Evolutionary conservation across 306 rosid species (phyloP), one percentile per base, ranked within the genome.

Genomic region (Lupinus albus): DNA sequence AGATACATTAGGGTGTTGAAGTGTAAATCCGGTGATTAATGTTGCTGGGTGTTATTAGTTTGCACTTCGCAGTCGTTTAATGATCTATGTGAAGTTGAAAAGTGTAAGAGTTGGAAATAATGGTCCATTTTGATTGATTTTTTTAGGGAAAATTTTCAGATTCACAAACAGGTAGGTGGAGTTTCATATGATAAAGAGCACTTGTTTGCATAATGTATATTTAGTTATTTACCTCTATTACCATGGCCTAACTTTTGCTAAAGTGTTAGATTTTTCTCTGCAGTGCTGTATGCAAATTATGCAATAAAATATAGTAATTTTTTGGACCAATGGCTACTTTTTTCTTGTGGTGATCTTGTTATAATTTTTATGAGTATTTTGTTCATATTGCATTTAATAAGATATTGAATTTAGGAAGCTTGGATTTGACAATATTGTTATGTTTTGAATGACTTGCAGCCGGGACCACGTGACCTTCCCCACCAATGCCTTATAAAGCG

Each of bases 401-500:
- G 49, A 33, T 10, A n/a, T 67, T 53, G 39, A 21, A 60, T 42
- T 73, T 61, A 14, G 47, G 65, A 59, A 30, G 46, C 48, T 49
- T 75, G 59, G 55, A 74, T 35, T 68, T 80, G 78, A 62, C 61
- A 20, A 32, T 64, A 39, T 57, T 45, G 61, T 59, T 68, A 38
- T 72, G 61, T 57, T 74, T 82, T 44, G 79, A 61, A 57, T 83
- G 71, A 65, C 57, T 42, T 89, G 79, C 97, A 94, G 99, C 91
- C 99, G 17, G 99, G 99, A 39, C 95, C 97, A 13, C 80, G 82
- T 0, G 92, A 84, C n/a, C 16, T 16, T 18, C 85, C 97, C 2
- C 88, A 88, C 73, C 96, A 88, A 5, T 94, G 99, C 78, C 84
- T 94, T 53, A 91, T 94, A 55, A 88, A 82, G 85, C 82, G 99